Evolutionary conservation across 495 filamentous ascomycete genomes (phyloP).

Genomic region (Aspergillus biplanus): DNA sequence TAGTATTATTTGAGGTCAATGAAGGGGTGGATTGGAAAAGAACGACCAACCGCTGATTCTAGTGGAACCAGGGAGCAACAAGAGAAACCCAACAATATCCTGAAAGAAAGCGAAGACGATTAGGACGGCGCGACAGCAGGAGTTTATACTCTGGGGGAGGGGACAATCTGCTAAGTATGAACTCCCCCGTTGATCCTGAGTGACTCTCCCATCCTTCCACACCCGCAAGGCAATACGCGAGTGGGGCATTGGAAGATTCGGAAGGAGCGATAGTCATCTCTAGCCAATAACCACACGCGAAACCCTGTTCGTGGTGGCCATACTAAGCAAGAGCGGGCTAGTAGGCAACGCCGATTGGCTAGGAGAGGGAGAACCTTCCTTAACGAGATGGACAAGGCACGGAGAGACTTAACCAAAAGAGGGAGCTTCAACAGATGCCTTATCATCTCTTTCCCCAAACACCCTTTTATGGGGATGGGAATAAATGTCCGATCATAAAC

Average conservation of each 20-base stretch:
- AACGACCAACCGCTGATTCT: background rate
- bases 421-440: slow-evolving; percentile 22
- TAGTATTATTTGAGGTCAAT: background rate
- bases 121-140: background rate
- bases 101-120: background rate
- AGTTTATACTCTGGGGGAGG: slow-evolving; percentile 4
- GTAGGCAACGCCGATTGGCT: slow-evolving; percentile 7
- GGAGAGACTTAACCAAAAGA: slow-evolving; percentile 11
- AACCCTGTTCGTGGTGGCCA: slow-evolving; percentile 2
- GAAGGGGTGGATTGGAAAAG: background rate
- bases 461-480: background rate
- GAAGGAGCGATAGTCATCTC: slow-evolving; percentile 5
- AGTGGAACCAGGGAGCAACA: background rate
- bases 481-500: background rate
- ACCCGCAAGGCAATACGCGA: background rate
- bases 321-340: background rate
- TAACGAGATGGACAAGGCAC: background rate
- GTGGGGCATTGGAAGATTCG: slow-evolving; percentile 2
- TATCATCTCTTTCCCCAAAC: background rate
- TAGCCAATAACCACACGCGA: background rate
- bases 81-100: background rate
- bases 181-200: background rate
- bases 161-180: too few relatives aligned
- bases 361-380: background rate
- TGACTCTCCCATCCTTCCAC: background rate